These are phyloP conservation scores for Camellia japonica DNA, from an alignment of 148 eudicot species.

Conservation along the genomic window DNA sequence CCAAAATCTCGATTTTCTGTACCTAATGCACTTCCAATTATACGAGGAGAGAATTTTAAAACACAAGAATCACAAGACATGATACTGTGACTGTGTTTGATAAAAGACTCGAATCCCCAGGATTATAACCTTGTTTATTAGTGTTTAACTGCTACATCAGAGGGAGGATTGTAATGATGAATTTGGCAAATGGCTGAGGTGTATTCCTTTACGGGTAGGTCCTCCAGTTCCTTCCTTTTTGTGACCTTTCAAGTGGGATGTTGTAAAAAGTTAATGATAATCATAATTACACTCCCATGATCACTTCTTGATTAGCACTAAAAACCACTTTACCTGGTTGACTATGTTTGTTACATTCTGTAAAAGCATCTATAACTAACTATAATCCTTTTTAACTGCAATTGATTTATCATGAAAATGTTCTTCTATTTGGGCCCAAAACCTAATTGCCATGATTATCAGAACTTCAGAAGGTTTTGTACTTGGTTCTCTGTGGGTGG, in stretches of 20 bases:
- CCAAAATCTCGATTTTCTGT: no score
- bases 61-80: no score
- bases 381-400: not conserved
- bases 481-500: not conserved
- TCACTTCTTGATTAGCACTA: slow-evolving; percentile 12
- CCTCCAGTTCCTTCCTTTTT: not conserved
- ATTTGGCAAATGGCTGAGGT: not conserved
- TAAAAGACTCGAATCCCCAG: no score
- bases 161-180: slow-evolving; percentile 11
- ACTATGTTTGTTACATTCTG: not conserved
- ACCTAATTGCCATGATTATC: slow-evolving; percentile 6
- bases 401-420: not conserved
- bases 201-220: not conserved
- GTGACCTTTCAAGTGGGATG: slow-evolving; percentile 12
- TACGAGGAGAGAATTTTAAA: no score
- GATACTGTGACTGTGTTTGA: no score
- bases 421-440: not conserved
- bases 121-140: not conserved
- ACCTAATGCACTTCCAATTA: no score
- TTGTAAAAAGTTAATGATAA: slow-evolving; percentile 1
- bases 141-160: not conserved
- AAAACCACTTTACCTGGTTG: slow-evolving; percentile 1
- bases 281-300: slow-evolving; percentile 10
- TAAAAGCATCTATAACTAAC: not conserved
- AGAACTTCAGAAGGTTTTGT: slow-evolving; percentile 9